Base-by-base conservation (phyloP, 371 early-diverging fungal genomes). In the Mucor irregularis region DNA sequence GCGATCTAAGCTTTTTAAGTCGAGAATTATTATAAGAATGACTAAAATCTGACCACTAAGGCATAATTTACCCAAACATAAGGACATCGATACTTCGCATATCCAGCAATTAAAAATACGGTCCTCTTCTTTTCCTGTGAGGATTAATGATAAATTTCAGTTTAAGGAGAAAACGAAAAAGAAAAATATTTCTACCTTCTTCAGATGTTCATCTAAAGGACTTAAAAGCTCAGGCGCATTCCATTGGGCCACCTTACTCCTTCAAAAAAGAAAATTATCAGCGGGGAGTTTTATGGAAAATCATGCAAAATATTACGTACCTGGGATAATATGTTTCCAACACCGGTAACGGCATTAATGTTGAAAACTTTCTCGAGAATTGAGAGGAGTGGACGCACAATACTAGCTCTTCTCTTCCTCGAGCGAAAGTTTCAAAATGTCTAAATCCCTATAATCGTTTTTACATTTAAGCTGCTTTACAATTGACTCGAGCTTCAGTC, bases 81-180 rank as follows among this genome's bases (percentile, higher is more conserved):
- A 21, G 92, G 92, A 52, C 90, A 88, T 51, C 82, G 81, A 66
- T 92, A 92, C 17, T 84, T 78, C 16, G 86, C 78, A 57, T 92
- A 92, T 10, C 90, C 92, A 31, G 91, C 88, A 30, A 91, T 69
- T 29, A 91, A 56, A 50, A 91, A 89, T 11, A 85, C 78, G 5
- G 85, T 79, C 5, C 68, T 49, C 10, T 78, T 45, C 56, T 84
- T 77, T 40, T 69, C 69, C 75, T 82, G n/a, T n/a, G n/a, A n/a
- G n/a, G n/a, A n/a, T n/a, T n/a, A n/a, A 47, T 45, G 13, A 16
- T 14, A 10, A 17, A 13, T 19, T 0, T 30, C 17, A 47, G 21
- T 17, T 1, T 17, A 14, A 5, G 16, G 19, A 10, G 11, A 25
- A 43, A 14, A n/a, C 14, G 3, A 43, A 5, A 17, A 19, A 19